These are phyloP conservation scores for Sporobolus alterniflorus DNA, from an alignment of 202 grass and related monocot genomes.

Conservation along the genomic window DNA sequence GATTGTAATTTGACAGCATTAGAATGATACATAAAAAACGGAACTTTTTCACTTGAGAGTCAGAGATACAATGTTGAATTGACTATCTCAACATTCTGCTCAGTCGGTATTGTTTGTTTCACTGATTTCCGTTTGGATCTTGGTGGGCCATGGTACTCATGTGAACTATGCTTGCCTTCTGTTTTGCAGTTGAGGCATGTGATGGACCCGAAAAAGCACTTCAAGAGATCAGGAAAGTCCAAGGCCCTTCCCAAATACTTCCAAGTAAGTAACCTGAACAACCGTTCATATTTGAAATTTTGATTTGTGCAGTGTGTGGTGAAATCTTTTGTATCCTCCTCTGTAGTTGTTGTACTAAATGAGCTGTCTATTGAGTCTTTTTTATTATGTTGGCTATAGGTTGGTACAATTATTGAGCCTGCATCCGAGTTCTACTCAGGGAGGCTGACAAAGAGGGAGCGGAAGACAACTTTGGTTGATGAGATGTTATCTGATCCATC, in stretches of 20 bases:
- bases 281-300: not conserved
- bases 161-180: not conserved
- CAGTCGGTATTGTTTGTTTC: not conserved
- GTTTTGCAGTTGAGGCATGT: constrained; percentile 83
- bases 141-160: not conserved
- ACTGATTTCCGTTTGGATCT: not conserved
- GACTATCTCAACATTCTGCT: not conserved
- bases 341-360: constrained; percentile 16
- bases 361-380: not conserved
- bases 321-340: not conserved
- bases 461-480: constrained; percentile 64
- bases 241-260: constrained; percentile 89
- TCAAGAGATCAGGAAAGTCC: constrained; percentile 78
- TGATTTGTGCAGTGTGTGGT: not conserved
- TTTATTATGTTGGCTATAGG: constrained; percentile 45
- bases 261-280: constrained; percentile 53
- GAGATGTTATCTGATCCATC: constrained; percentile 61
- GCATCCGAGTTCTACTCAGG: constrained; percentile 82
- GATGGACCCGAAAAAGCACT: constrained; percentile 93
- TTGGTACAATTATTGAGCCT: constrained; percentile 85
- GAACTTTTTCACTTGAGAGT: not conserved
- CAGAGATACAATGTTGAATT: not conserved
- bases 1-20: not conserved
- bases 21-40: not conserved
- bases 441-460: constrained; percentile 53